Percentiles rank a stretch among this genome's conserved stretches.
These are phyloP conservation scores for Cryptococcus depauperatus DNA, from an alignment of 1,284 basidiomycete species.

Conservation along the genomic window DNA sequence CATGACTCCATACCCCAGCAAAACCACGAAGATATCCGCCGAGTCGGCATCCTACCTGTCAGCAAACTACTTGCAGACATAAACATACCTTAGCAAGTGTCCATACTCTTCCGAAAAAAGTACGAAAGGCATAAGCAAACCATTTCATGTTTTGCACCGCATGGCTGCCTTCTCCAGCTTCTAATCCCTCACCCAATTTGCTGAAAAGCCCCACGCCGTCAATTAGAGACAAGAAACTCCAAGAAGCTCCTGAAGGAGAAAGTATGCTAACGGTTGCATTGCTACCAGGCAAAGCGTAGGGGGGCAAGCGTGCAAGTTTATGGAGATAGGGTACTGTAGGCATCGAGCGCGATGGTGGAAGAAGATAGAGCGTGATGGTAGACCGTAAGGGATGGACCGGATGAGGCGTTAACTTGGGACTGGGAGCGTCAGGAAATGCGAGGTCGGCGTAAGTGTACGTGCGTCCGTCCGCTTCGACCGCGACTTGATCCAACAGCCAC, in stretches of 20 bases:
- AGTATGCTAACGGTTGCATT: slow-evolving; percentile 36
- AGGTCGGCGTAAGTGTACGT: slow-evolving; percentile 37
- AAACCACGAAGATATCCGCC: slow-evolving; percentile 88
- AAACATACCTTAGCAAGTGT: slow-evolving; percentile 67
- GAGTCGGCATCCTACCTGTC: slow-evolving; percentile 73
- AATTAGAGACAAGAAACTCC: slow-evolving; percentile 37
- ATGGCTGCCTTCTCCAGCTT: slow-evolving; percentile 36
- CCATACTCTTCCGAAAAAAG: slow-evolving; percentile 75
- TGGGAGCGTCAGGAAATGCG: slow-evolving; percentile 25
- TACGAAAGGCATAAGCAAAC: slow-evolving; percentile 76
- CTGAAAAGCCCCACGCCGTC: slow-evolving; percentile 35
- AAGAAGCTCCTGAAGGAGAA: slow-evolving; percentile 15
- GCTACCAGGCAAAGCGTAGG: slow-evolving; percentile 19
- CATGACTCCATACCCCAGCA: slow-evolving; percentile 94
- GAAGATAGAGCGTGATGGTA: slow-evolving; percentile 34
- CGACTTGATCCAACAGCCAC: slow-evolving; percentile 34
- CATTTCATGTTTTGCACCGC: slow-evolving; percentile 70
- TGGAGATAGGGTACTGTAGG: slow-evolving; percentile 56
- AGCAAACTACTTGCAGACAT: slow-evolving; percentile 5
- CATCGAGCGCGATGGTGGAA: slow-evolving; percentile 44
- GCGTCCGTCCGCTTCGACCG: slow-evolving; percentile 29
- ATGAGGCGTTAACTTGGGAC: slow-evolving; percentile 24
- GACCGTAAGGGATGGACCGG: slow-evolving; percentile 35
- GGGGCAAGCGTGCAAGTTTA: slow-evolving; percentile 45
- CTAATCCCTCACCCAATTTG: slow-evolving; percentile 22